Base-by-base conservation (phyloP, 139 green algal species). In the Haematococcus sp. region DNA sequence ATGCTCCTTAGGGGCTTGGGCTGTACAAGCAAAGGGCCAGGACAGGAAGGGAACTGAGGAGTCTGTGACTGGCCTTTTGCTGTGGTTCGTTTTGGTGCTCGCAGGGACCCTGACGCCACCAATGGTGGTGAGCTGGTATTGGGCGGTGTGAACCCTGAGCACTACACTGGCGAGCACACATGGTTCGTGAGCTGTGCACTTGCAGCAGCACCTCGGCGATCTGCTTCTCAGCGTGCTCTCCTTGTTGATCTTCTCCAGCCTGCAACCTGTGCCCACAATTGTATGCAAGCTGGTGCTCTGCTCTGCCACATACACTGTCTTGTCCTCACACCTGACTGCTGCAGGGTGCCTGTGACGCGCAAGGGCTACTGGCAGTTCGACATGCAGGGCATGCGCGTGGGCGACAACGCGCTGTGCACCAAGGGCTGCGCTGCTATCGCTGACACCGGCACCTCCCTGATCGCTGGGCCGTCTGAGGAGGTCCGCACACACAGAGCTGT, bases 361-460 rank as follows among this genome's bases (percentile, higher is more conserved):
- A 58, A 83, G 23, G 93, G 87, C 11, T 99, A 98, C 88, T 99
- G 96, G 96, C 92, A 98, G 90, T 94, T 98, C 79, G 64, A 91
- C 16, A 81, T 98, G 86, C 92, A 94, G 60, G 63, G 72, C 58
- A 76, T 97, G 30, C 71, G 70, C 32, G 73, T 73, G 4, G 63
- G 63, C 51, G 30, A 4, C 3, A 23, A 43, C 2, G n/a, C 43
- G 20, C 51, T 81, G 49, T 92, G 85, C 80, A 32, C 65, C 5
- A 75, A 76, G 22, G 92, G 94, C 46, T 98, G 93, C 84, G 65
- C 87, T 55, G 95, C 91, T 55, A 99, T 98, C 55, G 94, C 93
- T 9, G 94, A 98, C 84, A 96, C 88, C 0, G 95, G 86, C 51
- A 88, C 83, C 33, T 83, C 75, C 43, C 81, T 88, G 25, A 79